A percentile compares a stretch with the other conserved stretches of the same genome.
Evolutionary conservation across 1,284 basidiomycete genomes (phyloP).

Genomic region (Crucibulum parvulum): DNA sequence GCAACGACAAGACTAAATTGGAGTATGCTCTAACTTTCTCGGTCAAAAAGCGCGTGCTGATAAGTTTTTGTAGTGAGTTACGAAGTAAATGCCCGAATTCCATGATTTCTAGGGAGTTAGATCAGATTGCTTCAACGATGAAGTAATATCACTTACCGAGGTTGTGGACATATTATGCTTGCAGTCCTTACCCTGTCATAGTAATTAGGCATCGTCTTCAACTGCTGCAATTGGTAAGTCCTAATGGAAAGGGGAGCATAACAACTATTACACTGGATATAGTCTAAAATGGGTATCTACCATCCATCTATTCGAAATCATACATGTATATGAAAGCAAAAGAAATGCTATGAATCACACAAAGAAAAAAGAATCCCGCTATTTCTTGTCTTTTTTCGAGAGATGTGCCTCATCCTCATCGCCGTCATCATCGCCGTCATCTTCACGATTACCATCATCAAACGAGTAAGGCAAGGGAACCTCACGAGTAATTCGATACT

Average conservation of each 20-base stretch:
- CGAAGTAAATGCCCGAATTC: slow-evolving; percentile 78
- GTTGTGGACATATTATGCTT: not conserved
- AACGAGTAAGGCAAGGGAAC: slow-evolving; percentile 79
- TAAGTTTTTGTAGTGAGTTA: slow-evolving; percentile 58
- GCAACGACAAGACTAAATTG: slow-evolving; percentile 80
- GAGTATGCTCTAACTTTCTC: slow-evolving; percentile 63
- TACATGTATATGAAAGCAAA: no score
- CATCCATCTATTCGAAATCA: no score
- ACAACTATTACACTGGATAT: no score
- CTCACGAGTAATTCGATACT: slow-evolving; percentile 83
- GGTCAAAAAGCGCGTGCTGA: not conserved
- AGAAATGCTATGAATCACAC: not conserved
- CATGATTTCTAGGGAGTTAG: slow-evolving; percentile 79
- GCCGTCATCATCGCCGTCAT: slow-evolving; percentile 35
- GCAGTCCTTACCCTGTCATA: no score
- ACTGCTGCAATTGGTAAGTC: no score
- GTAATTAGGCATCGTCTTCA: no score
- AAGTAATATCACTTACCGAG: slow-evolving; percentile 38
- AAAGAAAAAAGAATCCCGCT: not conserved
- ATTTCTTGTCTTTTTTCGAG: not conserved
- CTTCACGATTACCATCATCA: slow-evolving; percentile 50
- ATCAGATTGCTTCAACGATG: slow-evolving; percentile 72
- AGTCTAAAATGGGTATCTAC: no score
- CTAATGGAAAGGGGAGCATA: no score
- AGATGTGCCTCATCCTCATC: slow-evolving; percentile 7